A percentile compares a stretch with the other conserved stretches of the same genome.
phyloP scores from a whole-genome alignment of 2,329 filamentous ascomycete genomes.

The Calonectria naviculata region DNA sequence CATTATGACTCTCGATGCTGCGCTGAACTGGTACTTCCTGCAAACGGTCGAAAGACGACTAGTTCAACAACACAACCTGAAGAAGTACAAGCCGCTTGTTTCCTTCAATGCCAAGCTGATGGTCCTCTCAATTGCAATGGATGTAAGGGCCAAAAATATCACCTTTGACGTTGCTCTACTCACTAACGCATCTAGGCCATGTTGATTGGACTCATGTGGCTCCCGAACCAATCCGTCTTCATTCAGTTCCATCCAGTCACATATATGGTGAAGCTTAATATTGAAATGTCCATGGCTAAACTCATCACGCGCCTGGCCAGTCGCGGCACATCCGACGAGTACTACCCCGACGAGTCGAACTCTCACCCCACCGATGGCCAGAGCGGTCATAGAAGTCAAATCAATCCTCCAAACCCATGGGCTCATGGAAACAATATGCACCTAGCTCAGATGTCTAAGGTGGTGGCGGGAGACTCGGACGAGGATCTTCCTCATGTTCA shows the following conservation, averaged over 20 bases:
- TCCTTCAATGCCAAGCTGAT: constrained; percentile 63
- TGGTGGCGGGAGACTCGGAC: constrained; percentile 35
- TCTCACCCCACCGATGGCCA: constrained; percentile 20
- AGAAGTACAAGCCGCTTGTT: constrained; percentile 62
- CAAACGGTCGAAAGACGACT: constrained; percentile 57
- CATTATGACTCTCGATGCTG: constrained; percentile 61
- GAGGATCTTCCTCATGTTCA: constrained; percentile 9
- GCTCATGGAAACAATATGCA: constrained; percentile 22
- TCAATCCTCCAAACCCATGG: constrained; percentile 23
- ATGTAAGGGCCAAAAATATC: constrained; percentile 45
- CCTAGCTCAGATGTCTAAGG: constrained; percentile 30
- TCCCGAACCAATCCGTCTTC: constrained; percentile 49
- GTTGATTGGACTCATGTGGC: constrained; percentile 49
- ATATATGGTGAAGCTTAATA: constrained; percentile 62
- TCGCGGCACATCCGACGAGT: constrained; percentile 26
- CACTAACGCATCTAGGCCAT: not conserved
- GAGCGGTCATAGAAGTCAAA: constrained; percentile 5
- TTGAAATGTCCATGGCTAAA: constrained; percentile 54
- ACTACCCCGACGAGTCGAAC: constrained; percentile 32
- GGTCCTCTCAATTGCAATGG: constrained; percentile 60
- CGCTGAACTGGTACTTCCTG: constrained; percentile 65
- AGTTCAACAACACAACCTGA: constrained; percentile 57
- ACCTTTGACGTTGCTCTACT: not conserved
- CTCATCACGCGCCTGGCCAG: constrained; percentile 53
- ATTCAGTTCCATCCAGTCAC: constrained; percentile 64